These are phyloP conservation scores for Tylopilus vinaceipallidus DNA, from an alignment of 768 basidiomycete genomes.

Conservation along the genomic window DNA sequence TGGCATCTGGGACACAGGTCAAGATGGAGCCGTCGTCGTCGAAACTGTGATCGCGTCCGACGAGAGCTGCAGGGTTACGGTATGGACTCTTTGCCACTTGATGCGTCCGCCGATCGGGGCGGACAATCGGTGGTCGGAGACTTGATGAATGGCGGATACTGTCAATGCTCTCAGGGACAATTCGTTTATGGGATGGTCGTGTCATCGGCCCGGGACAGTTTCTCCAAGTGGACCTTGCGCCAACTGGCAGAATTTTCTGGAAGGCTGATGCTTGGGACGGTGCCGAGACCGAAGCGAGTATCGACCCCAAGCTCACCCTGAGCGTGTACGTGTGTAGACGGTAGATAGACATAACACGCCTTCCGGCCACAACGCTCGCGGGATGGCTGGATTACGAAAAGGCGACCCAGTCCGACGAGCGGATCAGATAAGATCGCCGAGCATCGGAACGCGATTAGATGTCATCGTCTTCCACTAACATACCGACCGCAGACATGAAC, in stretches of 20 bases:
- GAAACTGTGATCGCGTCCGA: slow-evolving; percentile 13
- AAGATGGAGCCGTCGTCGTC: slow-evolving; percentile 31
- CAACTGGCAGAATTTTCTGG: too few species aligned
- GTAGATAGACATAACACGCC: not conserved
- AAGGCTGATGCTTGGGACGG: not conserved
- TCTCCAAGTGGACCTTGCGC: too few species aligned
- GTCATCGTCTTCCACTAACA: too few species aligned
- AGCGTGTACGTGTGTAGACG: not conserved
- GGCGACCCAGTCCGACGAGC: not conserved
- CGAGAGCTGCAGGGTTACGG: not conserved
- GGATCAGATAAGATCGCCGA: slow-evolving; percentile 12
- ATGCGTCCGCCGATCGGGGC: too few species aligned
- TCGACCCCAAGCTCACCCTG: not conserved
- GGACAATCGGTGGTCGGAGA: too few species aligned
- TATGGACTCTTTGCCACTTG: too few species aligned
- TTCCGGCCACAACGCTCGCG: not conserved
- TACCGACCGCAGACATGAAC: too few species aligned
- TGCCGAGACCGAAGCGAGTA: not conserved
- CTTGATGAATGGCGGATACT: too few species aligned
- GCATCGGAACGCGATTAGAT: too few species aligned
- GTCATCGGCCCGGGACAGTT: too few species aligned
- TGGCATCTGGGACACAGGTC: slow-evolving; percentile 43
- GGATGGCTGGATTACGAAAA: not conserved
- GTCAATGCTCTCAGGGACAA: not conserved
- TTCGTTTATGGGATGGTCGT: not conserved